These are phyloP conservation scores for Boeremia exigua DNA, from an alignment of 2,329 filamentous ascomycete genomes.

Conservation along the genomic window DNA sequence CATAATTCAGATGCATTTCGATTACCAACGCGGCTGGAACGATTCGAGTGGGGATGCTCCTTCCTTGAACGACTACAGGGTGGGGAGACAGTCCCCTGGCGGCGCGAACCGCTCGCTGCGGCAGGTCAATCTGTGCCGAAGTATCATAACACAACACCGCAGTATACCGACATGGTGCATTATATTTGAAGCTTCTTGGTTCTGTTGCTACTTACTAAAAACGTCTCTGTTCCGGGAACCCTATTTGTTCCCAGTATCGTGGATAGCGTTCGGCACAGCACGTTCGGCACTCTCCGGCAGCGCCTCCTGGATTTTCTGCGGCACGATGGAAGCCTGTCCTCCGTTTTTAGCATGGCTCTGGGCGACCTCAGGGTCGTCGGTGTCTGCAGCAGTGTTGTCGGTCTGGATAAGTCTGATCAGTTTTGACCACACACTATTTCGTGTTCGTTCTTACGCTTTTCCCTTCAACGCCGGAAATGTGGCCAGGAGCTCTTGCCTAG, in stretches of 20 bases:
- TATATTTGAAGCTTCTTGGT: too few relatives aligned
- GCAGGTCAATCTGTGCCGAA: too few relatives aligned
- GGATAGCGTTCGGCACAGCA: constrained; percentile 51
- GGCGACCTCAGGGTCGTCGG: constrained; percentile 33
- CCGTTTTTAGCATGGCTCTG: constrained; percentile 49
- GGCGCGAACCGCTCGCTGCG: too few relatives aligned
- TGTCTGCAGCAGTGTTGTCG: constrained; percentile 44
- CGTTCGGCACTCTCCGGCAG: constrained; percentile 54
- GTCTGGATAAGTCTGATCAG: constrained; percentile 25
- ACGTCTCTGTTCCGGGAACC: neutral
- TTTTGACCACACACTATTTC: neutral
- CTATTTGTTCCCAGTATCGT: constrained; percentile 44
- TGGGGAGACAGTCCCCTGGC: too few relatives aligned
- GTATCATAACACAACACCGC: too few relatives aligned
- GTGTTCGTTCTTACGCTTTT: neutral
- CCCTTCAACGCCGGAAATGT: constrained; percentile 7
- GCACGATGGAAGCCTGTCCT: constrained; percentile 49
- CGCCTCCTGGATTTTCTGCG: constrained; percentile 51
- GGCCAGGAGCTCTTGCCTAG: constrained; percentile 4
- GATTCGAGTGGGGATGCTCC: too few relatives aligned
- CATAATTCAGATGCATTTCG: too few relatives aligned
- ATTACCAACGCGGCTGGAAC: too few relatives aligned
- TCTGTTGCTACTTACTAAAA: neutral
- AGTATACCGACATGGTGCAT: too few relatives aligned
- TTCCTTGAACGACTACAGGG: too few relatives aligned